phyloP scores from a whole-genome alignment of 1,139 yeast genomes.

The Zygoascus meyerae region DNA sequence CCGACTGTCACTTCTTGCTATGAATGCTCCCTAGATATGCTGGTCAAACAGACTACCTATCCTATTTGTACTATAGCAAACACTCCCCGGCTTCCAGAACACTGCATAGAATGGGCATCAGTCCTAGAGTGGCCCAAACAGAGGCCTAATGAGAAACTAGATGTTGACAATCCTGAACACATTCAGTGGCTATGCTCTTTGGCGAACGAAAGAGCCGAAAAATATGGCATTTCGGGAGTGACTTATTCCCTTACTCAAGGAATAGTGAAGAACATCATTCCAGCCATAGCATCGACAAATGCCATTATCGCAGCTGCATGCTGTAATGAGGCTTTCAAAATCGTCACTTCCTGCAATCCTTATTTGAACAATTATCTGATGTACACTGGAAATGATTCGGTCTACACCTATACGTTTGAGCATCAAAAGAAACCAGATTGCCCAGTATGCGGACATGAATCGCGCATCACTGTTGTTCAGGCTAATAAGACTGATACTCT shows the following conservation, averaged over 20 bases:
- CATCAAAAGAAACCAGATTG: conserved; percentile 58
- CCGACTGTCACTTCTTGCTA: conserved; percentile 87
- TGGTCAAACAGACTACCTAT: conserved; percentile 63
- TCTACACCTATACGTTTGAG: conserved; percentile 66
- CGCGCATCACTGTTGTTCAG: conserved; percentile 25
- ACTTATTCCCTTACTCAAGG: conserved; percentile 72
- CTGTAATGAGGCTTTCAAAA: conserved; percentile 80
- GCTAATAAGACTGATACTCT: conserved; percentile 42
- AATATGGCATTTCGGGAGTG: conserved; percentile 65
- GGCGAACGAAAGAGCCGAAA: conserved; percentile 54
- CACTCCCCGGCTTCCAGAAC: conserved; percentile 90
- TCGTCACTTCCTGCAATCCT: conserved; percentile 65
- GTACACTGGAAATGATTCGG: conserved; percentile 75
- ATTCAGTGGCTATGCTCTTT: conserved; percentile 57
- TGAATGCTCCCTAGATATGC: conserved; percentile 81
- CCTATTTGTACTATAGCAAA: conserved; percentile 95
- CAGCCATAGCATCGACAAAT: conserved; percentile 92
- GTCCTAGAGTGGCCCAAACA: conserved; percentile 66
- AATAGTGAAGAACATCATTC: conserved; percentile 85
- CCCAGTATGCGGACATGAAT: conserved; percentile 64
- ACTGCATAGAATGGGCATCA: conserved; percentile 89
- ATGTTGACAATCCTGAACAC: conserved; percentile 65
- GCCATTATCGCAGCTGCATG: conserved; percentile 90
- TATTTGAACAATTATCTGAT: conserved; percentile 75
- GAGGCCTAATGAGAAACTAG: conserved; percentile 47